Evolutionary conservation across 306 rosid genomes (phyloP).

Genomic region (Trichosanthes truncata): DNA sequence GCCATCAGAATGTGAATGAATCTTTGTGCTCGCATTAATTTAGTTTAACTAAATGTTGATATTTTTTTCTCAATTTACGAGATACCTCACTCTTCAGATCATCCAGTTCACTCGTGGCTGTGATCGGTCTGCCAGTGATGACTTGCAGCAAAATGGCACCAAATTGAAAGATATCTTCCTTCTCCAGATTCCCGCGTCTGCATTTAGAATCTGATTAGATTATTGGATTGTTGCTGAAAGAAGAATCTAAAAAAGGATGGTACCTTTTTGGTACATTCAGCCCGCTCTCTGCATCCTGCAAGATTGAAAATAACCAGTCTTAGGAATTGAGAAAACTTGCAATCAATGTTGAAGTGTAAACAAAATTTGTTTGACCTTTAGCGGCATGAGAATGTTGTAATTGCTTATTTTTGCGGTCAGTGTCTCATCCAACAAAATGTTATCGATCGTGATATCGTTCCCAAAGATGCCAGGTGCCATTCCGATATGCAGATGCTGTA

Average conservation of each 20-base stretch:
- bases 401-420: slow-evolving; percentile 64
- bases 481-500: slow-evolving; percentile 65
- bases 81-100: slow-evolving; percentile 54
- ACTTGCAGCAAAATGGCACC: slow-evolving; percentile 75
- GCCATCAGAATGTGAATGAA: background rate
- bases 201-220: background rate
- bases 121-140: slow-evolving; percentile 49
- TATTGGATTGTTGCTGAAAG: background rate
- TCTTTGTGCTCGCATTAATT: background rate
- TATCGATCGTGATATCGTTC: slow-evolving; percentile 55
- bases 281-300: slow-evolving; percentile 25
- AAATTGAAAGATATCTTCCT: slow-evolving; percentile 74
- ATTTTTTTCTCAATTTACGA: background rate
- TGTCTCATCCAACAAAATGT: slow-evolving; percentile 50
- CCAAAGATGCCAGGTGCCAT: slow-evolving; percentile 55
- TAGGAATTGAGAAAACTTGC: background rate
- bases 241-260: background rate
- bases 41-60: background rate
- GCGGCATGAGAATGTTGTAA: slow-evolving; percentile 55
- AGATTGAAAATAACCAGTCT: background rate
- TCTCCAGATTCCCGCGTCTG: slow-evolving; percentile 35
- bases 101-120: slow-evolving; percentile 38
- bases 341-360: background rate
- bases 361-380: slow-evolving; percentile 26
- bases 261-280: background rate